These are phyloP conservation scores for Pestalotiopsis sp. DNA, from an alignment of 2,329 filamentous ascomycete species.

Conservation along the genomic window DNA sequence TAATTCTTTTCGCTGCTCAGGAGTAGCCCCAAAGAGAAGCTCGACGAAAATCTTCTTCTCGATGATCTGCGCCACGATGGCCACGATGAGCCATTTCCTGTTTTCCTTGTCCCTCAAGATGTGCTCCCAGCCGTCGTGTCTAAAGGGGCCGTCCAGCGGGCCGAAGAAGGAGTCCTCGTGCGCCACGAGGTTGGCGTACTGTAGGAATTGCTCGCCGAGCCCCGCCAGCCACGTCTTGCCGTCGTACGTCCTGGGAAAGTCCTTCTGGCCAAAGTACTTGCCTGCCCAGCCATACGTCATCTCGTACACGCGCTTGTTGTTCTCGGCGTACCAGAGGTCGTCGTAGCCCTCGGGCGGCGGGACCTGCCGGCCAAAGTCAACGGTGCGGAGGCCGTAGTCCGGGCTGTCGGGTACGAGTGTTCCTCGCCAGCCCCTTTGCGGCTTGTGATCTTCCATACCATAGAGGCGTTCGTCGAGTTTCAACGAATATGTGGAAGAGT, in stretches of 20 bases:
- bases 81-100: slow-evolving; percentile 36
- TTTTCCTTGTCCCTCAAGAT: slow-evolving; percentile 30
- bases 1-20: slow-evolving; percentile 27
- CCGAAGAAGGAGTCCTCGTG: slow-evolving; percentile 34
- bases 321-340: neutral
- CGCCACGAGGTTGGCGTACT: slow-evolving; percentile 34
- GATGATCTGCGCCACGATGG: slow-evolving; percentile 38
- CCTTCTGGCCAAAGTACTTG: slow-evolving; percentile 27
- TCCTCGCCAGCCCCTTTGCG: neutral
- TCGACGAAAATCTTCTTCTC: slow-evolving; percentile 39
- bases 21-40: slow-evolving; percentile 40
- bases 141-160: neutral
- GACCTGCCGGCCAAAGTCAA: neutral
- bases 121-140: slow-evolving; percentile 31
- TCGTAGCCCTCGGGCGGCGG: neutral
- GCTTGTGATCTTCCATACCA: no score
- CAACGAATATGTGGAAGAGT: neutral
- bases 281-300: slow-evolving; percentile 23
- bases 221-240: slow-evolving; percentile 24
- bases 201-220: slow-evolving; percentile 32
- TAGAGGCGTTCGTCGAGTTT: no score
- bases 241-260: slow-evolving; percentile 19
- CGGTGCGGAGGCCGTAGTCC: neutral
- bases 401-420: neutral
- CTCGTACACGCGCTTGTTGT: slow-evolving; percentile 29